Conservation (phyloP, 305 asterid species). For the Stenogyne calaminthoides region DNA sequence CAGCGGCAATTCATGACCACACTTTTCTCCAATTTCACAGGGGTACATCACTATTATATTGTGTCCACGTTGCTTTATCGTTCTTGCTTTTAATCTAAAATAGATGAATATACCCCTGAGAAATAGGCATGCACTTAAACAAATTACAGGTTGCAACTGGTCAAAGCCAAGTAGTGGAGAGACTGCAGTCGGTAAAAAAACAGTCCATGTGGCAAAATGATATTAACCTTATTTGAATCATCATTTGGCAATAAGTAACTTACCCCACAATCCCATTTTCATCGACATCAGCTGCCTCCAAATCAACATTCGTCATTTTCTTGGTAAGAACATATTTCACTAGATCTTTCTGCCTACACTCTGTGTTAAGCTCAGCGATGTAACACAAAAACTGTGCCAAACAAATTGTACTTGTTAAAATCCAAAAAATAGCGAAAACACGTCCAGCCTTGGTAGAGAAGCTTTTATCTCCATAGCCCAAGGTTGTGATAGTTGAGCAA, state of each 20-base stretch:
- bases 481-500: constrained; percentile 80
- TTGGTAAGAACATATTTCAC: constrained; percentile 56
- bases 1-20: no score
- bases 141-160: no score
- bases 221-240: neutral
- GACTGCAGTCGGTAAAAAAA: no score
- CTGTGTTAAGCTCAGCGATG: constrained; percentile 71
- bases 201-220: no score
- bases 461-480: constrained; percentile 92
- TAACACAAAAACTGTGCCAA: constrained; percentile 75
- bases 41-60: no score
- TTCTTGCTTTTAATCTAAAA: no score
- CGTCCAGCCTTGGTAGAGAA: constrained; percentile 91
- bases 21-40: no score
- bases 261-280: constrained; percentile 70
- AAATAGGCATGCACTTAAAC: no score
- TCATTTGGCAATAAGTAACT: constrained; percentile 29
- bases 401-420: constrained; percentile 69
- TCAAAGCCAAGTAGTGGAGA: no score
- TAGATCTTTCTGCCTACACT: constrained; percentile 59
- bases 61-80: no score
- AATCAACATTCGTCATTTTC: constrained; percentile 68
- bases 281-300: constrained; percentile 91
- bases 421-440: constrained; percentile 85
- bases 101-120: no score